Conservation (phyloP, 1,284 basidiomycete genomes). For the Microbotryum scabiosae region DNA sequence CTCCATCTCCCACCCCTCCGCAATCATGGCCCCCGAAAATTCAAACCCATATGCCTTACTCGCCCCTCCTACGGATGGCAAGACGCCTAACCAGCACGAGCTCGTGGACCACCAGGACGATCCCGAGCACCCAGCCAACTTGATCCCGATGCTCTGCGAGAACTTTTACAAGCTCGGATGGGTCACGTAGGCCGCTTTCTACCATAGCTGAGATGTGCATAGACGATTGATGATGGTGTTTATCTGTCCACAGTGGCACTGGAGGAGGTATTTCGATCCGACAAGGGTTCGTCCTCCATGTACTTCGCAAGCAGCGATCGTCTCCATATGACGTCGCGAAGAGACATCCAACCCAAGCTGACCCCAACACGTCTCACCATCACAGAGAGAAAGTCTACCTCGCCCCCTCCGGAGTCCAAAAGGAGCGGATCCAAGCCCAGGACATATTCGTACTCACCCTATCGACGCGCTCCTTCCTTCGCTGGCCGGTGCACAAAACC, state of each 20-base stretch:
- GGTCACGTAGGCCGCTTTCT: conserved; percentile 42
- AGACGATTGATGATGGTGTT: too few species aligned
- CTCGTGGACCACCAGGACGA: conserved; percentile 15
- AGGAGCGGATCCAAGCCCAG: conserved; percentile 66
- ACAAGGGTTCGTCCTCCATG: conserved; percentile 47
- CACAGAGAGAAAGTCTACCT: conserved; percentile 72
- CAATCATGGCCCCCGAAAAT: too few species aligned
- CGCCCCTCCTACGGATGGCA: conserved; percentile 1
- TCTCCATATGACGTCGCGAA: neutral
- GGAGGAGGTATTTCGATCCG: conserved; percentile 60
- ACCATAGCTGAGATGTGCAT: too few species aligned
- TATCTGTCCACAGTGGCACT: conserved; percentile 39
- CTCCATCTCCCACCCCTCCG: too few species aligned
- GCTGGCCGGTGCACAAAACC: conserved; percentile 54
- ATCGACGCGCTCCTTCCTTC: conserved; percentile 61
- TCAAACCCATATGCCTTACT: neutral
- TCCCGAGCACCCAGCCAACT: conserved; percentile 59
- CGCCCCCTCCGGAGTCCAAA: conserved; percentile 78
- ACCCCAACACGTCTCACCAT: conserved; percentile 2
- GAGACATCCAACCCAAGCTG: neutral
- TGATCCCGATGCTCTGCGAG: conserved; percentile 54
- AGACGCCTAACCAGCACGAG: conserved; percentile 24
- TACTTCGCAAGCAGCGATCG: neutral
- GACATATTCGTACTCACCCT: conserved; percentile 76
- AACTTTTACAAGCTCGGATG: conserved; percentile 54